Base-by-base conservation (phyloP, 1,139 yeast species). In the Lodderomyces jiufengensis region DNA sequence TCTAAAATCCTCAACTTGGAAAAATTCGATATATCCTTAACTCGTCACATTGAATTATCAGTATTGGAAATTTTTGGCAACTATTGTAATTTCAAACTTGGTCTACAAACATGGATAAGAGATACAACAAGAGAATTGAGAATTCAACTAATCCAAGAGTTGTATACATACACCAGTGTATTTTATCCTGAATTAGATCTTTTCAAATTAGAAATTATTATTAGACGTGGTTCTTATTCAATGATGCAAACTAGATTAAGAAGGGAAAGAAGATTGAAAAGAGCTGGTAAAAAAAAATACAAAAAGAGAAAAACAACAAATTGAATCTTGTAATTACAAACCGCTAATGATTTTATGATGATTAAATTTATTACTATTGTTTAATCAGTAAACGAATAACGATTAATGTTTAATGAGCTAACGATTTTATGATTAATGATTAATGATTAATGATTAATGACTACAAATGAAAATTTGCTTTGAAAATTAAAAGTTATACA, bases 231-330 rank as follows among this genome's bases (percentile, higher is more conserved):
- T 2, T 77, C 86, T 14, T 86, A 86, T 54, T 77, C 83, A 40
- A 62, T 78, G 61, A 84, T 84, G 92, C 95, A 86, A 54, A 82
- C 87, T 18, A 66, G 88, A 44, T 61, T 85, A 35, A 70, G 95
- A 47, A 71, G 83, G 41, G 80, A 80, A 42, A 69, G 92, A 46
- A 63, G 88, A 26, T 16, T 24, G 34, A 32, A 36, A 33, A 34
- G n/a, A 6, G 18, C 20, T 3, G 14, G 18, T 22, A 9, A 4
- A 13, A 22, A 9, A 8, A 23, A 29, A 12, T 21, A 9, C 7
- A 18, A 7, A 18, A 18, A 18, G 7, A 18, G 20, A 18, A 18
- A 7, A 18, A 18, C 6, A 18, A 18, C 5, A 18, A 18, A 18
- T 18, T 18, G 20, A 18, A 18, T 5, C 6, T 18, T 18, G 5